Conservation (phyloP, 805 yeast genomes). For the Wickerhamomyces chambardii region DNA sequence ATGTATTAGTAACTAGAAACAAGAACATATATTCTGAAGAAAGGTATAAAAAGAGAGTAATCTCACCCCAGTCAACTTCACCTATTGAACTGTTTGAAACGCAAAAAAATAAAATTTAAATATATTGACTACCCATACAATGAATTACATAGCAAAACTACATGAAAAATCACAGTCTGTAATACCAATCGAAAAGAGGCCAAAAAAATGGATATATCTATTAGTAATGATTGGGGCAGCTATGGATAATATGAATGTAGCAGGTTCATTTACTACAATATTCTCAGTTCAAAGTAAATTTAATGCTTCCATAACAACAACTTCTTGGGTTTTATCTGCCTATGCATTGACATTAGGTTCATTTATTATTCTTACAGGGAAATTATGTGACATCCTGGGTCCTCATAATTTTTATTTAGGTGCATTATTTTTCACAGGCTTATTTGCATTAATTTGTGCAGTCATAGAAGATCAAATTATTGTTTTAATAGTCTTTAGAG, state of each 20-base stretch:
- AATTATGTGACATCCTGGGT: constrained; percentile 32
- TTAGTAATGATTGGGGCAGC: constrained; percentile 7
- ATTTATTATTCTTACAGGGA: constrained; percentile 33
- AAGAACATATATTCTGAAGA: too few species aligned
- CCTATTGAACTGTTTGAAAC: too few species aligned
- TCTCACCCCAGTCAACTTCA: too few species aligned
- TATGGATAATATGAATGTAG: constrained; percentile 18
- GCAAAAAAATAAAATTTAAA: too few species aligned
- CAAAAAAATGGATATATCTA: constrained; percentile 6
- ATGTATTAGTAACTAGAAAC: too few species aligned
- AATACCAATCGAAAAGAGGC: constrained; percentile 7
- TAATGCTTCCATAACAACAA: constrained; percentile 27
- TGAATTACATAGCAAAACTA: too few species aligned
- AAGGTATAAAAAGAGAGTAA: too few species aligned
- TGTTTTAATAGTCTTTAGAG: constrained; percentile 31
- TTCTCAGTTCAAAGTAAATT: constrained; percentile 25
- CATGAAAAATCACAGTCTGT: neutral
- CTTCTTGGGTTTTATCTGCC: constrained; percentile 31
- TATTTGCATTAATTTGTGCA: constrained; percentile 25
- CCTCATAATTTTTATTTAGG: constrained; percentile 20
- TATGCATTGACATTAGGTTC: constrained; percentile 36
- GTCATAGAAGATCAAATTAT: constrained; percentile 22
- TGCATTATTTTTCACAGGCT: constrained; percentile 15
- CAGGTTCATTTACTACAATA: constrained; percentile 16
- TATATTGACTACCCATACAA: too few species aligned